A percentile compares a stretch with the other conserved stretches of the same genome.
phyloP scores from a whole-genome alignment of 768 basidiomycete species.

The Stropharia rugosoannulata region DNA sequence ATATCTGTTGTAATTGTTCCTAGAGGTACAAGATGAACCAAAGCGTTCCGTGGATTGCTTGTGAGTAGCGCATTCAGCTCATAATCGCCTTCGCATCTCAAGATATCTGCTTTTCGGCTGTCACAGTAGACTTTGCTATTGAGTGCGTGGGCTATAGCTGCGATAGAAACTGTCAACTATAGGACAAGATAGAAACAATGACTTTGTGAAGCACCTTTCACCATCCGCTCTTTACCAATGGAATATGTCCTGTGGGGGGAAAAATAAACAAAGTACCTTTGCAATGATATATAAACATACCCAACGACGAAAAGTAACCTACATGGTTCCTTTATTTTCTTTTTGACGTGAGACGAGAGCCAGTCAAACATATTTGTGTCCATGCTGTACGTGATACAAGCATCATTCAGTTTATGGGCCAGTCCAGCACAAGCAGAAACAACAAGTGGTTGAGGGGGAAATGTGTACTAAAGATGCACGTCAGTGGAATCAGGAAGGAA shows the following conservation, averaged over 20 bases:
- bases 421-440: slow-evolving; percentile 91
- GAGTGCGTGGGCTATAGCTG: slow-evolving; percentile 84
- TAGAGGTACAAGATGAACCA: slow-evolving; percentile 86
- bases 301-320: slow-evolving; percentile 64
- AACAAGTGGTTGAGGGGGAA: slow-evolving; percentile 94
- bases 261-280: background rate
- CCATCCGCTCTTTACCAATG: slow-evolving; percentile 96
- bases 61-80: slow-evolving; percentile 82
- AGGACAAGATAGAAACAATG: background rate
- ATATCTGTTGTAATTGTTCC: slow-evolving; percentile 72
- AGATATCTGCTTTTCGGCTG: slow-evolving; percentile 73
- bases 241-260: slow-evolving; percentile 75
- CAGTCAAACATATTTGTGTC: slow-evolving; percentile 50
- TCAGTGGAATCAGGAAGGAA: background rate
- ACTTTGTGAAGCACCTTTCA: slow-evolving; percentile 64
- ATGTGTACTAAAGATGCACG: slow-evolving; percentile 64
- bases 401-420: slow-evolving; percentile 54
- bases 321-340: slow-evolving; percentile 33
- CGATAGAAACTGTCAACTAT: background rate
- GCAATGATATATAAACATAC: slow-evolving; percentile 35
- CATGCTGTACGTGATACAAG: slow-evolving; percentile 30
- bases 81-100: slow-evolving; percentile 82
- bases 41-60: slow-evolving; percentile 68
- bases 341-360: slow-evolving; percentile 40
- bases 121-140: slow-evolving; percentile 89